Evolutionary conservation across 2,329 filamentous ascomycete species (phyloP).

Genomic region (Albifimbria verrucaria): DNA sequence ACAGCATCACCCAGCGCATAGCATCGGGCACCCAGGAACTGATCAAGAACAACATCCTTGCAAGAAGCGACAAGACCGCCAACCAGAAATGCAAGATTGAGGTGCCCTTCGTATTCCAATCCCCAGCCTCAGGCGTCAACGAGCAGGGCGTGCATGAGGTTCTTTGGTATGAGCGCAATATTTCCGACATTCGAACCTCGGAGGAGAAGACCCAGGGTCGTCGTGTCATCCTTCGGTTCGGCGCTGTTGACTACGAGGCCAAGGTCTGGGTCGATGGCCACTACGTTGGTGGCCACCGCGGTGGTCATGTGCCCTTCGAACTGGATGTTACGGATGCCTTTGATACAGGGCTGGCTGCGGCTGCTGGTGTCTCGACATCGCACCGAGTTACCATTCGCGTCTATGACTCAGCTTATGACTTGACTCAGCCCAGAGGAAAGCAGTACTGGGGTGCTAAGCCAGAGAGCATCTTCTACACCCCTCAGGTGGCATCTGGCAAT

Average conservation of each 20-base stretch:
- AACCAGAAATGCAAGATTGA: constrained; percentile 51
- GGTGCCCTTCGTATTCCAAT: constrained; percentile 65
- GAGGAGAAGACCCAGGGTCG: constrained; percentile 37
- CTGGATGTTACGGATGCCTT: constrained; percentile 55
- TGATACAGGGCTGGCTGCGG: constrained; percentile 15
- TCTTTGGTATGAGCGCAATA: constrained; percentile 60
- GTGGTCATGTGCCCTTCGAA: constrained; percentile 57
- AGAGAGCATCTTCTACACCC: constrained; percentile 60
- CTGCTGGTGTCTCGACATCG: constrained; percentile 12
- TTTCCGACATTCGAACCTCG: constrained; percentile 46
- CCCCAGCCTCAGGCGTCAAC: constrained; percentile 59
- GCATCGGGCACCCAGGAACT: constrained; percentile 45
- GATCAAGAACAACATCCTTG: constrained; percentile 41
- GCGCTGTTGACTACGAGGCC: constrained; percentile 60
- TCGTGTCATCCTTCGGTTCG: constrained; percentile 51
- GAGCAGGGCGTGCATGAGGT: constrained; percentile 63
- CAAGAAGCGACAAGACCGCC: constrained; percentile 20
- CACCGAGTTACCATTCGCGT: constrained; percentile 53
- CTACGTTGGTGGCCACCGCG: constrained; percentile 51
- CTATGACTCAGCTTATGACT: constrained; percentile 61
- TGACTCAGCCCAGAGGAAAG: constrained; percentile 64
- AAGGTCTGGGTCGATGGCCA: constrained; percentile 53
- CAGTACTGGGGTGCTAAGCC: constrained; percentile 63
- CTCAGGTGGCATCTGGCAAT: constrained; percentile 56
- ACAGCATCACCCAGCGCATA: constrained; percentile 39